Conservation (phyloP, 176 grass and related monocot species). For the Luzula sylvatica region DNA sequence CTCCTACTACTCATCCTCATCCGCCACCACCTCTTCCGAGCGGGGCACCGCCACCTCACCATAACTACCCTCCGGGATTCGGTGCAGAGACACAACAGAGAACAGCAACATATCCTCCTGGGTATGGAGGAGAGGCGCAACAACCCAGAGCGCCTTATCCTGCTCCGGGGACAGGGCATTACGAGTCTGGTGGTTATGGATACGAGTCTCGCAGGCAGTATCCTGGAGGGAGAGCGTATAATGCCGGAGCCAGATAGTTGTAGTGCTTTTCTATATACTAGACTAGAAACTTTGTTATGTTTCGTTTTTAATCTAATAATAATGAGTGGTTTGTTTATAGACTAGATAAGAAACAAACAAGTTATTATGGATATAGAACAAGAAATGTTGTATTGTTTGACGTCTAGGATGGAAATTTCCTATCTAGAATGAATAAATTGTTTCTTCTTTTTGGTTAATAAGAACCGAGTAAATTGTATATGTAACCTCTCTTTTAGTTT, state of each 20-base stretch:
- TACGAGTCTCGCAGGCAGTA: constrained; percentile 43
- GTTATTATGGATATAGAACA: too few species aligned
- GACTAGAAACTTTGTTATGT: too few species aligned
- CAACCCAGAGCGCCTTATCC: constrained; percentile 35
- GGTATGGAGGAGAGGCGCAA: constrained; percentile 41
- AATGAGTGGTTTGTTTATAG: too few species aligned
- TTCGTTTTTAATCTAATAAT: too few species aligned
- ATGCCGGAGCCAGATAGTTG: constrained; percentile 48
- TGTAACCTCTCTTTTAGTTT: too few species aligned
- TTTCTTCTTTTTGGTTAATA: too few species aligned
- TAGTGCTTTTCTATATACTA: too few species aligned
- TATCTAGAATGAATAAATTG: too few species aligned
- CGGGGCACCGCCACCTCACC: constrained; percentile 12
- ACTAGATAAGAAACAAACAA: too few species aligned
- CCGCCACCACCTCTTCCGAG: constrained; percentile 28
- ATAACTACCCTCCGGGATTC: constrained; percentile 1
- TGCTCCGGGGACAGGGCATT: constrained; percentile 28
- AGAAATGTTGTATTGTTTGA: too few species aligned
- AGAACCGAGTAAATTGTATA: too few species aligned
- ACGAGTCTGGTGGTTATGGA: constrained; percentile 25
- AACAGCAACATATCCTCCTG: constrained; percentile 19
- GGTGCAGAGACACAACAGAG: background rate
- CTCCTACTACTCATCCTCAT: background rate
- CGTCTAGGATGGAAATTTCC: too few species aligned
- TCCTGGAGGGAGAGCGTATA: constrained; percentile 66